Conservation (phyloP, 805 yeast species). For the Sporopachydermia lactativora region DNA sequence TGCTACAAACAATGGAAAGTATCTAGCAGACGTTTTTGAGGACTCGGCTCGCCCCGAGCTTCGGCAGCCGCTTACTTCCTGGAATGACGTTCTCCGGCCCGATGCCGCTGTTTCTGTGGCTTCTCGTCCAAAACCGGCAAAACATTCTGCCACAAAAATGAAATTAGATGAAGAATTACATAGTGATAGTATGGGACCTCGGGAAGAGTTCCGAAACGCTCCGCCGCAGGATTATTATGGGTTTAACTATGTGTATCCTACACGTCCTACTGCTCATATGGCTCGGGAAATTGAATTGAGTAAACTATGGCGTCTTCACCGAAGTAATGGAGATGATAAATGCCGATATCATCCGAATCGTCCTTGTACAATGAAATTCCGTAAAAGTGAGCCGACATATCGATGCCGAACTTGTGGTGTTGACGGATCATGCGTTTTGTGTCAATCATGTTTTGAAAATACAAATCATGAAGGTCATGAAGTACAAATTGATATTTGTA, state of each 20-base stretch:
- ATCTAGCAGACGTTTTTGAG: constrained; percentile 26
- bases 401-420: constrained; percentile 62
- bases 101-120: too few relatives aligned
- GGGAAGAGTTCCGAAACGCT: constrained; percentile 14
- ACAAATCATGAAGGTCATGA: constrained; percentile 62
- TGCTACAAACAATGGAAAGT: constrained; percentile 28
- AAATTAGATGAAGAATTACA: constrained; percentile 9
- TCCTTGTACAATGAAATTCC: constrained; percentile 62
- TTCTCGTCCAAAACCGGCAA: too few relatives aligned
- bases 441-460: constrained; percentile 60
- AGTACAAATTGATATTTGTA: constrained; percentile 47
- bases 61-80: neutral
- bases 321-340: constrained; percentile 11
- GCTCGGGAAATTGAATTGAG: constrained; percentile 14
- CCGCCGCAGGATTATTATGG: constrained; percentile 7
- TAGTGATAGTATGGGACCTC: constrained; percentile 13
- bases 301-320: constrained; percentile 8
- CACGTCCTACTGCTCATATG: constrained; percentile 9
- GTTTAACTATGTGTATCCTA: constrained; percentile 2
- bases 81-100: constrained; percentile 2
- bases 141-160: constrained; percentile 5
- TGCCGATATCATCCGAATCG: constrained; percentile 41
- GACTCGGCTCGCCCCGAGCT: constrained; percentile 7
- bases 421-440: constrained; percentile 77
- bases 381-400: constrained; percentile 71